Evolutionary conservation across 352 stramenopile genomes (phyloP).

Genomic region (Thraustotheca clavata): DNA sequence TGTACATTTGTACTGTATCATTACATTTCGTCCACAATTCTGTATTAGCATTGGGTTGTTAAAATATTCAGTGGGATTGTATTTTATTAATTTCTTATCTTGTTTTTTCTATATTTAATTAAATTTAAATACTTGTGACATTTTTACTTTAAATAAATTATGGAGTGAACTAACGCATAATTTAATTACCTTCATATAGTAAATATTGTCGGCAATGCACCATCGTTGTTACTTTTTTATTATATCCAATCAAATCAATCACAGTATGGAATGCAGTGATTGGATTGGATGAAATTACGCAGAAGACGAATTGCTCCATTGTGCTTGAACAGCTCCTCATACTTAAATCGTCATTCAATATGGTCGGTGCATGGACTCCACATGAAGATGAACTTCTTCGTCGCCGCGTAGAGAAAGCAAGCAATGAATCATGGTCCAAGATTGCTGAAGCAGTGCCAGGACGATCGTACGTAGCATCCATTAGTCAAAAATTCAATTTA

Average conservation of each 20-base stretch:
- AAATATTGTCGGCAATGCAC: background rate
- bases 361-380: constrained; percentile 9
- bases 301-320: background rate
- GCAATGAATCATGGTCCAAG: constrained; percentile 17
- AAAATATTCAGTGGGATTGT: background rate
- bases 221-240: background rate
- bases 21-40: too few species aligned
- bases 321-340: background rate
- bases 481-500: background rate
- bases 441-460: constrained; percentile 11
- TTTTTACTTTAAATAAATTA: background rate
- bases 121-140: background rate
- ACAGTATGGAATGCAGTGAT: background rate
- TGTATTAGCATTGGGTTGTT: too few species aligned
- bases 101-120: background rate
- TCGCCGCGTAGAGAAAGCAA: constrained; percentile 1
- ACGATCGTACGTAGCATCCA: background rate
- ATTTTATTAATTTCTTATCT: background rate
- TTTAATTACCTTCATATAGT: background rate
- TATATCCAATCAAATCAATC: background rate
- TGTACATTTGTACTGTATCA: too few species aligned
- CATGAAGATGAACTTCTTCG: constrained; percentile 13
- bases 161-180: background rate
- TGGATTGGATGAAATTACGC: background rate
- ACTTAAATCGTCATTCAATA: background rate